Conservation (phyloP, 768 basidiomycete species). For the Pleurotus ostreatus region DNA sequence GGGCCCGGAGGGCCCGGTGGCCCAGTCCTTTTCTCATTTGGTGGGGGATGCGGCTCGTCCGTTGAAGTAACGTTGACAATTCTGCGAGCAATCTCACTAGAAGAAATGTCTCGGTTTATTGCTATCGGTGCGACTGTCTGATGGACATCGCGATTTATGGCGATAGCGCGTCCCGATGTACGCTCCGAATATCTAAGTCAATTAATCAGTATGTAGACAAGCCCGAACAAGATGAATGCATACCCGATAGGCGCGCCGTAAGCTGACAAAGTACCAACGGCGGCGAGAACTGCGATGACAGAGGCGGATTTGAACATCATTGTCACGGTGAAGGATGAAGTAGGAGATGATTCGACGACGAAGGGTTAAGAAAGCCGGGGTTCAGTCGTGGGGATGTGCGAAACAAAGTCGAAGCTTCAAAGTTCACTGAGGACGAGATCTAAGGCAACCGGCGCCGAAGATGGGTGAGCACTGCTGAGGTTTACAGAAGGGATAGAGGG, state of each 20-base stretch:
- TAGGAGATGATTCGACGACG: background rate
- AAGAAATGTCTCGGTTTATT: background rate
- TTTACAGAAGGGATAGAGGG: background rate
- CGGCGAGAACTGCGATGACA: background rate
- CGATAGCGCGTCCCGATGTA: background rate
- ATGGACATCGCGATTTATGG: constrained; percentile 5
- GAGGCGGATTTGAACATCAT: constrained; percentile 7
- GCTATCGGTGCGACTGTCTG: background rate
- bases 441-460: constrained; percentile 9
- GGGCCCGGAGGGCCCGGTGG: too few relatives aligned
- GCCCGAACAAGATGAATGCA: background rate
- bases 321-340: background rate
- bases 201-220: background rate
- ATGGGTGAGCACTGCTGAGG: constrained; percentile 8
- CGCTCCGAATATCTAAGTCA: background rate
- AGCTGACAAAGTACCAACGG: background rate
- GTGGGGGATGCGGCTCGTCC: too few relatives aligned
- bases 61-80: background rate
- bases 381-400: background rate
- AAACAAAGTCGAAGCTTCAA: constrained; percentile 3
- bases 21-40: too few relatives aligned
- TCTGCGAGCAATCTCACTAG: background rate
- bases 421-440: constrained; percentile 8
- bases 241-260: background rate
- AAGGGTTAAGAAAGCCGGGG: background rate